These are phyloP conservation scores for Hyparrhenia diplandra DNA, from an alignment of 176 grass and related monocot genomes.

Conservation along the genomic window DNA sequence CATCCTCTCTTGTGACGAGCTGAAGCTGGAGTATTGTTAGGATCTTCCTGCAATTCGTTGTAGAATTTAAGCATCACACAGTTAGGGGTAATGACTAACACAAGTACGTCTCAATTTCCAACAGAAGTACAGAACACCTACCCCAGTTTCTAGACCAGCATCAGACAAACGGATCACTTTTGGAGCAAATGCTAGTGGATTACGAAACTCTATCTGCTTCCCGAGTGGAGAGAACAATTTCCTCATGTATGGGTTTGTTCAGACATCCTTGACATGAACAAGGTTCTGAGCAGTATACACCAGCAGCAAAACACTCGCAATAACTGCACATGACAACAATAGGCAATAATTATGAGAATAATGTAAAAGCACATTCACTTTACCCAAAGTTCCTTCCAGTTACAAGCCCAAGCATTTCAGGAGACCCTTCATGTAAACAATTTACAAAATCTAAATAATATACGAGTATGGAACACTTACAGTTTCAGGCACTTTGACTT, in stretches of 20 bases:
- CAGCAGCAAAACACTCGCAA: conserved; percentile 99
- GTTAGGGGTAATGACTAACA: neutral
- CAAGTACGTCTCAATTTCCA: conserved; percentile 1
- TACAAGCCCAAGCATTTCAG: conserved; percentile 6
- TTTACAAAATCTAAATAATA: neutral
- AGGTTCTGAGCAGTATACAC: conserved; percentile 97
- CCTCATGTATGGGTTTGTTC: conserved; percentile 98
- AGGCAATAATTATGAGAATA: conserved; percentile 9
- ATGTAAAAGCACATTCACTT: neutral
- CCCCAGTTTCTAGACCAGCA: conserved; percentile 53
- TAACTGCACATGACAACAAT: conserved; percentile 55
- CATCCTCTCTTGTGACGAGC: conserved; percentile 98
- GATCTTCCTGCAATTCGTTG: conserved; percentile 65
- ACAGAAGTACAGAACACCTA: conserved; percentile 25
- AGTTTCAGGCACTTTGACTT: conserved; percentile 99
- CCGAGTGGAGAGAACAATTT: conserved; percentile 88
- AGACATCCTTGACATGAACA: conserved; percentile 93
- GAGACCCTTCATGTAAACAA: neutral
- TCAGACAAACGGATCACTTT: conserved; percentile 90
- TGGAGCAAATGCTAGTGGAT: conserved; percentile 96
- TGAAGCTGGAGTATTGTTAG: conserved; percentile 91
- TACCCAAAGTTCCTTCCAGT: neutral
- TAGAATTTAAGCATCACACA: conserved; percentile 13
- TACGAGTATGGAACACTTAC: conserved; percentile 37
- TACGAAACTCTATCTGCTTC: conserved; percentile 96